Percentiles rank a stretch among this genome's conserved stretches.
These are phyloP conservation scores for Fusarium sp. DNA, from an alignment of 2,329 filamentous ascomycete genomes.

Conservation along the genomic window DNA sequence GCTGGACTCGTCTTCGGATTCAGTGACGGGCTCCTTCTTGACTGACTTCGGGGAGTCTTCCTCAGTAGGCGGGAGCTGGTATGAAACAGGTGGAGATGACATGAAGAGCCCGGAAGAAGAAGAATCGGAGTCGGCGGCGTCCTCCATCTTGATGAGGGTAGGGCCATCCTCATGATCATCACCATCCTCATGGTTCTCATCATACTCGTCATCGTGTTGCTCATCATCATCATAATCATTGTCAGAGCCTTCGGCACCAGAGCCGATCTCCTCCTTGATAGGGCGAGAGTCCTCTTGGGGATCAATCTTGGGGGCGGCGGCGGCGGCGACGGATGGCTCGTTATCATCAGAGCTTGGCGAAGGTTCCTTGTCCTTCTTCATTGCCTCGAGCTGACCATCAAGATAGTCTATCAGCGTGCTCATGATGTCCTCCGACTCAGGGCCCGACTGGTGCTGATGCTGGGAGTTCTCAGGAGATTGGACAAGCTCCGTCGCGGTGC, in stretches of 20 bases:
- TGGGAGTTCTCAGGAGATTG: not conserved
- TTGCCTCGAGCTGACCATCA: not conserved
- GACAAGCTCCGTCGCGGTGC: not conserved
- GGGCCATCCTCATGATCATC: not conserved
- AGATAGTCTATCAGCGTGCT: not conserved
- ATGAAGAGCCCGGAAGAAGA: not conserved
- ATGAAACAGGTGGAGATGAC: conserved; percentile 19
- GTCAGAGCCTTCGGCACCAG: not conserved
- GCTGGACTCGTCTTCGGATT: not conserved
- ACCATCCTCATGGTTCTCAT: not conserved
- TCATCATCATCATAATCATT: not conserved
- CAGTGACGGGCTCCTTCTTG: not conserved
- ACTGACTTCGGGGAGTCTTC: not conserved
- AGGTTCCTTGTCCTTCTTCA: not conserved
- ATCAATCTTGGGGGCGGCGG: conserved; percentile 22
- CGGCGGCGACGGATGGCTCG: conserved; percentile 3
- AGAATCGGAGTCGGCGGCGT: not conserved
- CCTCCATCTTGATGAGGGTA: not conserved
- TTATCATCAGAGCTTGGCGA: not conserved
- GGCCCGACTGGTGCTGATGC: not conserved
- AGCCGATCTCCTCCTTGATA: conserved; percentile 8
- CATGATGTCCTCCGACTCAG: not conserved
- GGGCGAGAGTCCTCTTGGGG: not conserved
- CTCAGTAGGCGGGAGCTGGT: not conserved
- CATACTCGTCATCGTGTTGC: not conserved